Conservation (phyloP, 768 basidiomycete genomes). For the Podaxis sp. region DNA sequence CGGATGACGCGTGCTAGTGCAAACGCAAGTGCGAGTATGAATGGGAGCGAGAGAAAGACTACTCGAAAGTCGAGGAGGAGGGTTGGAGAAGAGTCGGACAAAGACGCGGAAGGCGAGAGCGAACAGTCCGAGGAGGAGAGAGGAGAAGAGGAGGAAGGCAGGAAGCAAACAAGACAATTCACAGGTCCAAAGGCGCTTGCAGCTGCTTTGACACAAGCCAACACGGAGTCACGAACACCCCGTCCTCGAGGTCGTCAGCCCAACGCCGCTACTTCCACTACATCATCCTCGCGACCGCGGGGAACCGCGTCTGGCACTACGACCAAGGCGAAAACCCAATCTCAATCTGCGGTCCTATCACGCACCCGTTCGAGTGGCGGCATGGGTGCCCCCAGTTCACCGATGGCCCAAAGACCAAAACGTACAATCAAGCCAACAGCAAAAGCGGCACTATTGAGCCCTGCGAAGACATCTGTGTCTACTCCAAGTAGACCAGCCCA, state of each 20-base stretch:
- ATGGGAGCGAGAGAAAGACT: background rate
- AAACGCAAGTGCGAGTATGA: background rate
- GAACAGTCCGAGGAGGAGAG: slow-evolving; percentile 4
- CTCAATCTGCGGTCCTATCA: background rate
- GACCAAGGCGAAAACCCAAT: background rate
- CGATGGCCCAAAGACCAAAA: background rate
- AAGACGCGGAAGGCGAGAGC: background rate
- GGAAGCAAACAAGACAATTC: background rate
- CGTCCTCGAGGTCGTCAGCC: background rate
- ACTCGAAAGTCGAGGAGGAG: background rate
- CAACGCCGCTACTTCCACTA: background rate
- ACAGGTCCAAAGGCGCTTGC: slow-evolving; percentile 6
- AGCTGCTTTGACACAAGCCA: slow-evolving; percentile 6
- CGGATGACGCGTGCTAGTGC: background rate
- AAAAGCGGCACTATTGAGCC: background rate
- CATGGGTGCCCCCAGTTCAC: background rate
- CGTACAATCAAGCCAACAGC: slow-evolving; percentile 8
- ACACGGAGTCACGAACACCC: background rate
- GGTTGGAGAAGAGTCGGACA: background rate
- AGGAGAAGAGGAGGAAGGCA: background rate
- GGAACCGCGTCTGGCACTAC: background rate
- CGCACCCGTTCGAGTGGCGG: background rate
- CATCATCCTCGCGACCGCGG: background rate
- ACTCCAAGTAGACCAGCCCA: slow-evolving; percentile 1
- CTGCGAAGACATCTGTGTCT: background rate